A percentile compares a stretch with the other conserved stretches of the same genome.
phyloP scores from a whole-genome alignment of 1,284 basidiomycete genomes.

The Ustilago esculenta region DNA sequence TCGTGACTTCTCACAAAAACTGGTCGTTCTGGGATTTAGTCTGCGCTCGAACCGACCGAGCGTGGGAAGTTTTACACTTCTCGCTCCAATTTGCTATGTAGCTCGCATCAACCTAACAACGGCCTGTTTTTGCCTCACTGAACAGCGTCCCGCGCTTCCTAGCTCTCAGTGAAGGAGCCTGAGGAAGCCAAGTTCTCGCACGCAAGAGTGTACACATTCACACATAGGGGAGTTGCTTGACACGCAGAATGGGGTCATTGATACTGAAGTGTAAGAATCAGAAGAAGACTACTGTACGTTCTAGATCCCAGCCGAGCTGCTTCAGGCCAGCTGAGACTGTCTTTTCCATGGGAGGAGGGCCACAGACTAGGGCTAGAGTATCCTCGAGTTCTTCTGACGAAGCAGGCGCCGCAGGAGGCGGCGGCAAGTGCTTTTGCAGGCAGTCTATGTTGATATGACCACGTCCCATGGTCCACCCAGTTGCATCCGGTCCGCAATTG shows the following conservation, averaged over 20 bases:
- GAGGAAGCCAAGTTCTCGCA: too few relatives aligned
- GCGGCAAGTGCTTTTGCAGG: constrained; percentile 68
- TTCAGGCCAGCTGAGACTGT: constrained; percentile 43
- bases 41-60: too few relatives aligned
- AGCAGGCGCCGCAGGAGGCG: constrained; percentile 32
- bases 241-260: too few relatives aligned
- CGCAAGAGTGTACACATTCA: too few relatives aligned
- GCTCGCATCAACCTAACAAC: too few relatives aligned
- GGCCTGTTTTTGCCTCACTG: too few relatives aligned
- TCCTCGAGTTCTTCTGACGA: constrained; percentile 46
- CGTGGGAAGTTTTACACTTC: constrained; percentile 44
- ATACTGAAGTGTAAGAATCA: too few relatives aligned
- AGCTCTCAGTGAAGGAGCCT: too few relatives aligned
- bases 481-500: constrained; percentile 50
- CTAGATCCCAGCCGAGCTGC: constrained; percentile 58
- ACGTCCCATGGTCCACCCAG: constrained; percentile 69
- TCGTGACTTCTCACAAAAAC: constrained; percentile 4
- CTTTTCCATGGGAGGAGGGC: constrained; percentile 70
- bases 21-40: too few relatives aligned
- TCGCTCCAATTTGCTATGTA: too few relatives aligned
- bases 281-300: constrained; percentile 59
- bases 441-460: constrained; percentile 70
- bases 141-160: too few relatives aligned
- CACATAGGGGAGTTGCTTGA: too few relatives aligned
- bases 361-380: constrained; percentile 72